Conservation (phyloP, 1,284 basidiomycete species). For the Pterula multifida region DNA sequence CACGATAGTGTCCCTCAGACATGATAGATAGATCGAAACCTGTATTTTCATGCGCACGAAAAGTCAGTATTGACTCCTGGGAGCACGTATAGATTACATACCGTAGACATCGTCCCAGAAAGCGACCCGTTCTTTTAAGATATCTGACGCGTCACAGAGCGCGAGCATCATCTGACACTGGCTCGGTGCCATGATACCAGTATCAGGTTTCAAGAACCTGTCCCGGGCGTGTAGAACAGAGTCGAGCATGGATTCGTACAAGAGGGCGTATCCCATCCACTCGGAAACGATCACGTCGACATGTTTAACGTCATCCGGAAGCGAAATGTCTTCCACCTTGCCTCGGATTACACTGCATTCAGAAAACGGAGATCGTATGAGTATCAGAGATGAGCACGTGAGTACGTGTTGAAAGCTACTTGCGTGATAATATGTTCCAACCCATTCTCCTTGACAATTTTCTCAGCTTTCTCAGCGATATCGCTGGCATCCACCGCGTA, state of each 20-base stretch:
- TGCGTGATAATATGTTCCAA: constrained; percentile 59
- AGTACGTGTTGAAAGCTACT: not conserved
- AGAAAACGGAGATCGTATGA: not conserved
- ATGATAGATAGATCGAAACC: constrained; percentile 82
- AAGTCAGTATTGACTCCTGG: not conserved
- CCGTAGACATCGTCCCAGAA: constrained; percentile 94
- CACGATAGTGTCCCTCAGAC: constrained; percentile 57
- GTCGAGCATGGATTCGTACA: constrained; percentile 97
- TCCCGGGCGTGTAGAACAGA: constrained; percentile 85
- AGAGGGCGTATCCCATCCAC: constrained; percentile 94
- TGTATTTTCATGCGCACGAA: constrained; percentile 16
- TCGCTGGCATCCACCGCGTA: constrained; percentile 90
- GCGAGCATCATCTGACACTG: constrained; percentile 81
- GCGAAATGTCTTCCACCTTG: constrained; percentile 76
- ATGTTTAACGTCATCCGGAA: constrained; percentile 57
- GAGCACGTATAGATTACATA: constrained; percentile 19
- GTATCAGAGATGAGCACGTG: not conserved
- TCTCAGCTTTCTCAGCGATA: constrained; percentile 73
- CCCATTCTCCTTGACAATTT: constrained; percentile 75
- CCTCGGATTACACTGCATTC: constrained; percentile 67
- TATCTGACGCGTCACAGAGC: constrained; percentile 65
- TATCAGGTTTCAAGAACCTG: constrained; percentile 60
- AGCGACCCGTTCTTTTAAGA: constrained; percentile 69
- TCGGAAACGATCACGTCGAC: constrained; percentile 94
- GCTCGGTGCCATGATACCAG: constrained; percentile 85